Conservation (phyloP, 495 filamentous ascomycete species). For the Parmelia sp. region DNA sequence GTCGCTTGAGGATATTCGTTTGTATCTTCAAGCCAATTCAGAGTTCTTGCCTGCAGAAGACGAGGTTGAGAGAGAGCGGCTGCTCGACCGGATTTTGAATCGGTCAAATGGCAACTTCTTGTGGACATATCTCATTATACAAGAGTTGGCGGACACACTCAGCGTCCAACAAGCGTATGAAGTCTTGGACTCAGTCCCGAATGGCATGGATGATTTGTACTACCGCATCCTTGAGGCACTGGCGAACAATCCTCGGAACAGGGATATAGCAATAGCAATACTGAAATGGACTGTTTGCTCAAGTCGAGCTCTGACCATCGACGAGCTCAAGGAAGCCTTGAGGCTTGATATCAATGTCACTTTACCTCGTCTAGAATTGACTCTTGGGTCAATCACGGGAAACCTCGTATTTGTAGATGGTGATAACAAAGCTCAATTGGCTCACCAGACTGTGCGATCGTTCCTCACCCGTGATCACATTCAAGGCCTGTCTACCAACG, state of each 20-base stretch:
- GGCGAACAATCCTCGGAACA: not conserved
- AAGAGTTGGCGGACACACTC: not conserved
- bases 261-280: slow-evolving; percentile 26
- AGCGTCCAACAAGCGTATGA: not conserved
- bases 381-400: slow-evolving; percentile 23
- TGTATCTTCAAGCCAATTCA: not conserved
- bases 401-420: slow-evolving; percentile 23
- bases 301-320: slow-evolving; percentile 26
- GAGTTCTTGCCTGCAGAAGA: not conserved
- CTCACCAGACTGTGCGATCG: slow-evolving; percentile 8
- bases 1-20: not conserved
- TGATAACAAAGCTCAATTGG: slow-evolving; percentile 24
- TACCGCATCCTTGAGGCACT: not conserved
- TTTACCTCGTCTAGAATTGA: slow-evolving; percentile 21
- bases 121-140: not conserved
- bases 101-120: not conserved
- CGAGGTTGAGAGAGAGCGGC: not conserved
- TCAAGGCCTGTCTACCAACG: not conserved
- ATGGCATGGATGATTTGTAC: not conserved
- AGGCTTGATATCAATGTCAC: slow-evolving; percentile 28
- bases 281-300: slow-evolving; percentile 32
- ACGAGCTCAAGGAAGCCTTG: slow-evolving; percentile 31
- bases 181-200: not conserved
- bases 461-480: not conserved
- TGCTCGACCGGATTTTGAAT: not conserved